These are phyloP conservation scores for Colletotrichum cuscutae DNA, from an alignment of 2,329 filamentous ascomycete species.

Conservation along the genomic window DNA sequence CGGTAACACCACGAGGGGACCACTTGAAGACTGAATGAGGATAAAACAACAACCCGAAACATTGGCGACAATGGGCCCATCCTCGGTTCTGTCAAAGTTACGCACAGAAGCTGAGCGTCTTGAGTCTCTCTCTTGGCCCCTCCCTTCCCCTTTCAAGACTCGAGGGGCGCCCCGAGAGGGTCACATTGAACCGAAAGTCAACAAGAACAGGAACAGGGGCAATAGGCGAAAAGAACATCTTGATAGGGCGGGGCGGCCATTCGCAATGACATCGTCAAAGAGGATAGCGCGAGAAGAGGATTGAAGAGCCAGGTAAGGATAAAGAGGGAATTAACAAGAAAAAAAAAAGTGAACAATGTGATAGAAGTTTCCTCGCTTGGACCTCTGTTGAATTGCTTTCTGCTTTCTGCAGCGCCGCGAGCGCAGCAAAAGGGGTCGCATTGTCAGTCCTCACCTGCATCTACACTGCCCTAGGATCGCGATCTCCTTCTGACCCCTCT, in stretches of 20 bases:
- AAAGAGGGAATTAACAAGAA: background rate
- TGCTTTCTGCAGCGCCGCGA: slow-evolving; percentile 26
- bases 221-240: background rate
- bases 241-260: slow-evolving; percentile 1
- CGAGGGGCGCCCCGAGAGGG: background rate
- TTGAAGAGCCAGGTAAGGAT: background rate
- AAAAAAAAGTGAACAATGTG: background rate
- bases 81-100: slow-evolving; percentile 3
- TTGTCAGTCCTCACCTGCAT: slow-evolving; percentile 34
- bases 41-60: slow-evolving; percentile 13
- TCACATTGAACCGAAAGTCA: background rate
- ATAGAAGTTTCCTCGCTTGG: slow-evolving; percentile 17
- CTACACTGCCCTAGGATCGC: slow-evolving; percentile 15
- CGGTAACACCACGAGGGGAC: background rate
- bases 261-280: slow-evolving; percentile 31
- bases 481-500: slow-evolving; percentile 7
- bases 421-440: slow-evolving; percentile 23
- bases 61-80: slow-evolving; percentile 5
- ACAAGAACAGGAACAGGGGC: slow-evolving; percentile 3
- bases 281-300: slow-evolving; percentile 17
- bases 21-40: slow-evolving; percentile 1
- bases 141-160: background rate
- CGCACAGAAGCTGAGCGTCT: background rate
- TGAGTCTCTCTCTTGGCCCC: background rate
- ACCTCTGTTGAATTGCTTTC: background rate